Base-by-base conservation (phyloP, 257 asterid species). In the Lantana camara region DNA sequence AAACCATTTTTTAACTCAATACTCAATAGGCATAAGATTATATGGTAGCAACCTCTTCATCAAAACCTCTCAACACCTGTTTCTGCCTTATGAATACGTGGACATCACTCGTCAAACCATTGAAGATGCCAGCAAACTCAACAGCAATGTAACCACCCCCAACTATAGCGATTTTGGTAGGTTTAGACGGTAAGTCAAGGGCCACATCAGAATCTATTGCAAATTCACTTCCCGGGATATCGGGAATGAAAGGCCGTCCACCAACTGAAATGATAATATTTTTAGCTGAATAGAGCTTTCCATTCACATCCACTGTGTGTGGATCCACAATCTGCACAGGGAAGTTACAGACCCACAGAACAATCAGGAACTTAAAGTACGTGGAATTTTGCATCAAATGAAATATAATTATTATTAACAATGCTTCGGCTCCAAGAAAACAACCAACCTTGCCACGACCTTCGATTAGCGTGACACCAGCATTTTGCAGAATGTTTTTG, bases 81-180 rank as follows among this genome's bases (percentile, higher is more conserved):
- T 90, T 88, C 79, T 94, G 99, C 77, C 99, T 82, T 68, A 90
- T 88, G 76, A 94, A 94, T 47, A 94, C 86, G 74, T 94, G 99
- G 61, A 94, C 99, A 55, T 84, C 81, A 48, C 93, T 94, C 40
- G 4, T 63, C 84, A 94, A 80, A 60, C 97, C 99, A 75, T 88
- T 94, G 79, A 94, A 94, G 73, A 94, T 94, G 65, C 99, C 97
- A 70, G 97, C 99, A 82, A 93, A 93, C 86, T 93, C 99, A 61
- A 90, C 92, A 41, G 99, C 99, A 74, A 93, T 93, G 69, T 93
- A 93, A 57, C 99, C 97, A 42, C 99, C 99, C 14, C 99, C 99
- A 67, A 93, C 82, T 60, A 93, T 93, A 46, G 99, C 99, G 69
- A 93, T 84, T 74, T 87, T 93, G 42, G 38, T 72, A 60, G 99